Evolutionary conservation across 257 asterid genomes (phyloP).

Genomic region (Forsythia viridissima): DNA sequence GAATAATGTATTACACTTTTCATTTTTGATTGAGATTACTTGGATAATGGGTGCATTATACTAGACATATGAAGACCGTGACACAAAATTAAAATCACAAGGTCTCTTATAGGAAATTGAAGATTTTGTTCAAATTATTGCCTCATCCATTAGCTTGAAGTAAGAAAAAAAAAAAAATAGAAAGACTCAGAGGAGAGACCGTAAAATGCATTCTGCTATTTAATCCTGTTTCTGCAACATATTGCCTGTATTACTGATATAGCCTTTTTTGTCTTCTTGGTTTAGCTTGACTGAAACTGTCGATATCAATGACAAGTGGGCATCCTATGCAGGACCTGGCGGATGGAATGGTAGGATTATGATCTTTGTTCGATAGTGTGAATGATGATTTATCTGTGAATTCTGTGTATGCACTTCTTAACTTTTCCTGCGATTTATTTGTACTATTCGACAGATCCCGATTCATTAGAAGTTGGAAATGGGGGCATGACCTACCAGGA

Average conservation of each 20-base stretch:
- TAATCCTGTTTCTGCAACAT: background rate
- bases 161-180: background rate
- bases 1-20: background rate
- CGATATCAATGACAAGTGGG: conserved; percentile 95
- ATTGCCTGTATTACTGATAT: conserved; percentile 16
- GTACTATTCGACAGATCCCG: conserved; percentile 70
- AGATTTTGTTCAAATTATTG: too few species aligned
- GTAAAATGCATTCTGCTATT: background rate
- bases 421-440: conserved; percentile 3
- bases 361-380: conserved; percentile 17
- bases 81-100: too few species aligned
- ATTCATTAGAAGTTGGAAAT: conserved; percentile 96
- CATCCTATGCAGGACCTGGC: conserved; percentile 97
- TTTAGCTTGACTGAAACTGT: conserved; percentile 92
- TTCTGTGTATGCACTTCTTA: background rate
- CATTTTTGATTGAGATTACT: background rate
- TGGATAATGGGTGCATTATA: background rate
- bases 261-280: conserved; percentile 16
- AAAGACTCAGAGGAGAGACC: background rate
- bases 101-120: too few species aligned
- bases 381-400: background rate
- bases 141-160: background rate
- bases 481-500: conserved; percentile 90
- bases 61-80: background rate
- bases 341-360: conserved; percentile 90